A percentile compares a stretch with the other conserved stretches of the same genome.
Conservation (phyloP, 2,329 filamentous ascomycete genomes). For the Amesomyces nigricolor region DNA sequence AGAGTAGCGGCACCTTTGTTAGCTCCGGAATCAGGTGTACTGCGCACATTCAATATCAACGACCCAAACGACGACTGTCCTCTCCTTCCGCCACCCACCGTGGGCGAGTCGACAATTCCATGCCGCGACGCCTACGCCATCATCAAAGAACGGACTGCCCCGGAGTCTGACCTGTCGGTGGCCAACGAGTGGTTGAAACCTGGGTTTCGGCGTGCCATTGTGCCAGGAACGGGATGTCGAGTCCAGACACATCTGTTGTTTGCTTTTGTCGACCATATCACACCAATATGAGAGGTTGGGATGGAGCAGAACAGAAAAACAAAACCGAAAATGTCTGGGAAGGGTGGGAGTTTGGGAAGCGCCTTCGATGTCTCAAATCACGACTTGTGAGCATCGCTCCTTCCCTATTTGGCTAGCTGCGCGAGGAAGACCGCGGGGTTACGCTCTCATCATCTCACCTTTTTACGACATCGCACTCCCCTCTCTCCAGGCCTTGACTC, state of each 20-base stretch:
- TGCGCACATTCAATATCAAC: background rate
- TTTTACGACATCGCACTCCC: no score
- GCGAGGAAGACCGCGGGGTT: no score
- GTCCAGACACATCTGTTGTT: slow-evolving; percentile 25
- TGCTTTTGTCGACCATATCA: slow-evolving; percentile 23
- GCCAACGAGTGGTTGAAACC: slow-evolving; percentile 19
- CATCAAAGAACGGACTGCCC: slow-evolving; percentile 24
- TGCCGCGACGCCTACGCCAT: slow-evolving; percentile 28
- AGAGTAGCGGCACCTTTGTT: no score
- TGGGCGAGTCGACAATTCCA: slow-evolving; percentile 28
- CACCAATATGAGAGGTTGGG: slow-evolving; percentile 5
- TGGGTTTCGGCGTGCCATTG: slow-evolving; percentile 20
- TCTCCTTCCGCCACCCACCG: slow-evolving; percentile 15
- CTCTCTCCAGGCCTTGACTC: background rate
- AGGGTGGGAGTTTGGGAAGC: no score
- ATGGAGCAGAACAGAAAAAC: no score
- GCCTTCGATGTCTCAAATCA: no score
- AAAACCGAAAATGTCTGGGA: no score
- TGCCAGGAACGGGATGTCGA: slow-evolving; percentile 20
- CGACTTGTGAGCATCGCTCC: no score
- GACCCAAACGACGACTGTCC: slow-evolving; percentile 13
- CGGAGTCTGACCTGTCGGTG: slow-evolving; percentile 14
- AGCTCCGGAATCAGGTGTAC: no score
- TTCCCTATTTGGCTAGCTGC: no score
- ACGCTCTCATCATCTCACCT: no score